Percentiles rank a stretch among this genome's conserved stretches.
Evolutionary conservation across 2,329 filamentous ascomycete genomes (phyloP).

Genomic region (Paracoccidioides lutzii): DNA sequence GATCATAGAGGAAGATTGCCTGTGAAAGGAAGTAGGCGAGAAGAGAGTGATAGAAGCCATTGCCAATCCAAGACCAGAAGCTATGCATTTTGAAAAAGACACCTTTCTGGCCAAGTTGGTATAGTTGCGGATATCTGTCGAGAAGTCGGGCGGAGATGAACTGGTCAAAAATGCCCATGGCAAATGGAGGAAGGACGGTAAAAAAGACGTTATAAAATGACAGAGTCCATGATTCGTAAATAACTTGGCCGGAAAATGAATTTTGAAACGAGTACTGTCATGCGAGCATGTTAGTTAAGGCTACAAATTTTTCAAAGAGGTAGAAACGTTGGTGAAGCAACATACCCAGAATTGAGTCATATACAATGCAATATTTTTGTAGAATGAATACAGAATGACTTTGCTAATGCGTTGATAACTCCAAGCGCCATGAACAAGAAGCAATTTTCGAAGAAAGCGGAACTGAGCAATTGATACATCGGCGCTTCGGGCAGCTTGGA

Average conservation of each 20-base stretch:
- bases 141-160: slow-evolving; percentile 89
- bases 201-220: slow-evolving; percentile 99
- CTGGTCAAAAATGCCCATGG: slow-evolving; percentile 92
- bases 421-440: slow-evolving; percentile 93
- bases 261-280: slow-evolving; percentile 99
- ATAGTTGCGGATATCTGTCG: slow-evolving; percentile 92
- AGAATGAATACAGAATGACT: slow-evolving; percentile 96
- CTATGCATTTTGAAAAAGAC: slow-evolving; percentile 87
- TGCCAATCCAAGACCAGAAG: slow-evolving; percentile 84
- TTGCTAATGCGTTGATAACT: slow-evolving; percentile 95
- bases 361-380: slow-evolving; percentile 97
- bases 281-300: slow-evolving; percentile 14
- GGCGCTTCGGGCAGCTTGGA: slow-evolving; percentile 88
- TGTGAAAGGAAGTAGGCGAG: slow-evolving; percentile 78
- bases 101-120: slow-evolving; percentile 83
- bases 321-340: slow-evolving; percentile 10
- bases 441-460: slow-evolving; percentile 80
- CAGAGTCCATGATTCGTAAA: slow-evolving; percentile 98
- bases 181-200: slow-evolving; percentile 83
- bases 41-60: slow-evolving; percentile 90
- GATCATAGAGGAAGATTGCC: slow-evolving; percentile 69
- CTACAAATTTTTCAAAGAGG: background rate
- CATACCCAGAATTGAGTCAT: slow-evolving; percentile 98
- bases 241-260: slow-evolving; percentile 91
- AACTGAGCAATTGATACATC: slow-evolving; percentile 96